phyloP scores from a whole-genome alignment of 176 grass and related monocot genomes.

The Oryza nivara region DNA sequence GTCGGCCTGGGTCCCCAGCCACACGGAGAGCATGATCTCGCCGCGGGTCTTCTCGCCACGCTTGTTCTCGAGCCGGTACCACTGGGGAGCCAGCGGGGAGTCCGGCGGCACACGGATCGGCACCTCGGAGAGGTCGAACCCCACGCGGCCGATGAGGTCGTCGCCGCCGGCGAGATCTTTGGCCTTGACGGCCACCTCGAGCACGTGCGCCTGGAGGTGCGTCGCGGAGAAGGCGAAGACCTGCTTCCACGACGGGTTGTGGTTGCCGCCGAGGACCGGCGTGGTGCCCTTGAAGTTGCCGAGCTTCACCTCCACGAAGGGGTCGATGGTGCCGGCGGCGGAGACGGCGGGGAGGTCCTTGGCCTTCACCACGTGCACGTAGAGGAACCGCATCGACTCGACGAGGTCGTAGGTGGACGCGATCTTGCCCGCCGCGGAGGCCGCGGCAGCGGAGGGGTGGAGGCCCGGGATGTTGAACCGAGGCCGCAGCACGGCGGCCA shows the following conservation, averaged over 20 bases:
- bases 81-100: slow-evolving; percentile 89
- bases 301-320: slow-evolving; percentile 91
- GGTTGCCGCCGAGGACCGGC: slow-evolving; percentile 33
- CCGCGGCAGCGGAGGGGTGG: slow-evolving; percentile 43
- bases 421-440: slow-evolving; percentile 59
- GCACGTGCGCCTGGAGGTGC: slow-evolving; percentile 65
- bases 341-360: slow-evolving; percentile 71
- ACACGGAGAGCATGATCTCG: slow-evolving; percentile 94
- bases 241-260: slow-evolving; percentile 69
- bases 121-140: slow-evolving; percentile 77
- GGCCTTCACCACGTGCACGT: slow-evolving; percentile 92
- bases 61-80: slow-evolving; percentile 75
- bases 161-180: slow-evolving; percentile 72
- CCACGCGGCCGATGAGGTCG: slow-evolving; percentile 73
- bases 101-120: slow-evolving; percentile 85
- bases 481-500: slow-evolving; percentile 62
- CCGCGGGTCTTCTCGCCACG: slow-evolving; percentile 69
- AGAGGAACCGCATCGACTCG: slow-evolving; percentile 86
- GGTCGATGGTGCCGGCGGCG: slow-evolving; percentile 71
- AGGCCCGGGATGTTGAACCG: slow-evolving; percentile 69
- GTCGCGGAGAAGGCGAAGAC: slow-evolving; percentile 90
- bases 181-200: slow-evolving; percentile 79
- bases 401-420: slow-evolving; percentile 95
- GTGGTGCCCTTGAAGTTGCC: slow-evolving; percentile 92
- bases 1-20: slow-evolving; percentile 97